Percentiles rank a stretch among this genome's conserved stretches.
phyloP scores from a whole-genome alignment of 805 yeast species.

The Saccharomycopsis synnaedendra region DNA sequence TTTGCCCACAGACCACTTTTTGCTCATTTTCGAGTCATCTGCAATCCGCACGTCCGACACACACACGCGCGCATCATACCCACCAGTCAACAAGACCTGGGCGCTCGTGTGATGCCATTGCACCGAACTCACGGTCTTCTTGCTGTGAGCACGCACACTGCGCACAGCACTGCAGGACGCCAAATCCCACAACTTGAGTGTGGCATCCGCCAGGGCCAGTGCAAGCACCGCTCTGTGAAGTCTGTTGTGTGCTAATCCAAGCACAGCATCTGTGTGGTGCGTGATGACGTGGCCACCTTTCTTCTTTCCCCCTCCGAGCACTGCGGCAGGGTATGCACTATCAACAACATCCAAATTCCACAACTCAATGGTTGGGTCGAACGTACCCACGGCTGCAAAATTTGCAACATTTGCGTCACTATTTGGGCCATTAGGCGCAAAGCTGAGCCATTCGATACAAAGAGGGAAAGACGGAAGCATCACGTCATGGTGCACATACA shows the following conservation, averaged over 20 bases:
- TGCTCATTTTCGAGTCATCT: constrained; percentile 47
- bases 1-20: constrained; percentile 46
- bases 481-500: constrained; percentile 92
- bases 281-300: constrained; percentile 38
- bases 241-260: constrained; percentile 75
- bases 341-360: constrained; percentile 94
- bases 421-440: constrained; percentile 41
- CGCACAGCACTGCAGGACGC: constrained; percentile 64
- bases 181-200: constrained; percentile 94
- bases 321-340: constrained; percentile 88
- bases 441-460: constrained; percentile 92
- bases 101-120: constrained; percentile 60
- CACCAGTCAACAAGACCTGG: constrained; percentile 68
- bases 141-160: constrained; percentile 64
- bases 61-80: constrained; percentile 78
- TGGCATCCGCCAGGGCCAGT: constrained; percentile 90
- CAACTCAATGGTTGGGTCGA: constrained; percentile 93
- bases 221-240: constrained; percentile 77
- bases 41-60: constrained; percentile 77
- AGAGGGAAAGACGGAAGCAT: constrained; percentile 97
- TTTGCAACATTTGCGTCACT: constrained; percentile 42
- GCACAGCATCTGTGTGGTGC: constrained; percentile 90
- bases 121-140: constrained; percentile 72
- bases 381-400: constrained; percentile 93
- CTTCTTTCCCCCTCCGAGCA: constrained; percentile 63